Evolutionary conservation across 169 alveolate species (phyloP), one percentile per base, ranked within the genome.

Genomic region (Cryptosporidium sp.): DNA sequence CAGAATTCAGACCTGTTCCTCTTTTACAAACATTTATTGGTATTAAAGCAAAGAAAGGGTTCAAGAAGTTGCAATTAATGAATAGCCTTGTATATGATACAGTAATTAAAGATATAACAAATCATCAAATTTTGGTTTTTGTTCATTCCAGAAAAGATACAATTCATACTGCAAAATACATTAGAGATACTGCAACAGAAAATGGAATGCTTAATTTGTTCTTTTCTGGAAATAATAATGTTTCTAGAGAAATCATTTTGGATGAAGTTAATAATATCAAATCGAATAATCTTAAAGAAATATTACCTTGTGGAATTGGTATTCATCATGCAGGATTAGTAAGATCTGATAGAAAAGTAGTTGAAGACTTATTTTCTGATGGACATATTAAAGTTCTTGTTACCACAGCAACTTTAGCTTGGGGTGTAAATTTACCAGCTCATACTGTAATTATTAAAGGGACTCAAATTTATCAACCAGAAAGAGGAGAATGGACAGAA

Each of bases 341-440:
- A 23, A 93, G 99, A 65, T 96, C 97, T 21, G 99, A 99, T 93
- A 91, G 99, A 39, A 93, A 95, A 85, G 93, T 96, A 45, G 99
- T 98, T 1, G 99, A 99, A 94, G 99, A 97, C 73, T 94, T 99
- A 65, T 99, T 98, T 92, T 96, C 98, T 29, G 99, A 97, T 87
- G 96, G 97, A 62, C 99, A 96, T 91, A 93, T 98, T 29, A 97
- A 97, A 92, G 98, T 99, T 29, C 92, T 99, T 42, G 98, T 98
- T 70, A 96, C 99, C n/a, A 99, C 99, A 0, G 98, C 99, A 6
- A 99, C 99, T 16, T 92, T 99, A 73, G 99, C 99, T 8, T 98
- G 99, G 99, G 99, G 99, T 69, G 99, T 99, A 7, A 99, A 99
- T 93, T 92, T 99, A 69, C 99, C 99, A 9, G 99, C 99, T 1